Base-by-base conservation (phyloP, 208 protist genomes). In the Leptomonas seymouri region DNA sequence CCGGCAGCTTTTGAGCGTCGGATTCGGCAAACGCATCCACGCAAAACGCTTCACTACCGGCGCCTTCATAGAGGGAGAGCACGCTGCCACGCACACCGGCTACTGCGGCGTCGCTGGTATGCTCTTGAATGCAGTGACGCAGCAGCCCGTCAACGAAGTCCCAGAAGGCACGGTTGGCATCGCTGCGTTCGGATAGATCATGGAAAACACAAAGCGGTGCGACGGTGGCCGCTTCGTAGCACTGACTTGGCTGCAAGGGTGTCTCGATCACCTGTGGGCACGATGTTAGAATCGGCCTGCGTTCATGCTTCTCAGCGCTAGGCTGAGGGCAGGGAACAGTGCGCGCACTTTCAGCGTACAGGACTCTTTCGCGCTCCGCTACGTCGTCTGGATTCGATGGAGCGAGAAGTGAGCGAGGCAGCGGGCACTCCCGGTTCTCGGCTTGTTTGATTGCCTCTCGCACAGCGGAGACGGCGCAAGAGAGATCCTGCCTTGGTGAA, bases 1-100 rank as follows among this genome's bases (percentile, higher is more conserved):
- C 39, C 7, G 11, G 2, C 56, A 9, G n/a, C 21, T 46, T 61
- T 12, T 39, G 7, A 39, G 34, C 56, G 3, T 49, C 36, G 0
- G 42, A 7, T 16, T 42, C 61, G 3, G 16, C 54, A 42, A 80
- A 71, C 27, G 63, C 27, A 28, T 80, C 76, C 1, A 59, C 36
- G 18, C 53, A 65, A 27, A 66, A 55, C 12, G 27, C 44, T 3
- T 25, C 12, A 18, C 41, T 45, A 20, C 63, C 45, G 18, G 50
- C 31, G 12, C 30, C 45, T 48, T 83, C 68, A 21, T 65, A 46
- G 4, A 54, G 39, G 1, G 72, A 64, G 42, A 76, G 60, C 2
- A 77, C 16, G 8, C 71, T 36, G n/a, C 74, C 41, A 15, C 74
- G 78, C 28, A 76, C 60, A 21, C 74, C 56, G 28, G 74, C 73